Conservation (phyloP, 2,329 filamentous ascomycete species). For the Ceratocystiopsis minuta region DNA sequence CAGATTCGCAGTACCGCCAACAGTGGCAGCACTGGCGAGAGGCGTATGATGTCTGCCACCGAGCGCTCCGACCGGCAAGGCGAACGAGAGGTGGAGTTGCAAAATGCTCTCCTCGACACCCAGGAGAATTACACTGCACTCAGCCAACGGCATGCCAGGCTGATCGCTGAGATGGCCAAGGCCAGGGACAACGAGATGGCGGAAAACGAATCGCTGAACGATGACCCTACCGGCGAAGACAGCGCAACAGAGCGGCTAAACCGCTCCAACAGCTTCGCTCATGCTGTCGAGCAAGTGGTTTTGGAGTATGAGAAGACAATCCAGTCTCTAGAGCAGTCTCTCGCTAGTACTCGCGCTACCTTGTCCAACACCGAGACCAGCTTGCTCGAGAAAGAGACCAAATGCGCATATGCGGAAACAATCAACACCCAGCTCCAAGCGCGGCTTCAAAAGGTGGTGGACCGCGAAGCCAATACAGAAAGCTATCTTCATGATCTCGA, state of each 20-base stretch:
- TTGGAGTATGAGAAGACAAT: constrained; percentile 98
- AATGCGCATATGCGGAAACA: constrained; percentile 81
- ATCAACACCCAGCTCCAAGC: constrained; percentile 79
- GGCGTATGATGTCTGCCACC: constrained; percentile 35
- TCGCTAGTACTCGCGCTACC: constrained; percentile 72
- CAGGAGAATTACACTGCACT: constrained; percentile 91
- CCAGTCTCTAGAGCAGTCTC: constrained; percentile 74
- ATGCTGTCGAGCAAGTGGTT: constrained; percentile 89
- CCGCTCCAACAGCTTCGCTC: constrained; percentile 86
- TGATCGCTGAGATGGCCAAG: constrained; percentile 84
- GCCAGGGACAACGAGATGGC: constrained; percentile 52
- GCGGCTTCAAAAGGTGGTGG: constrained; percentile 80
- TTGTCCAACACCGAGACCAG: constrained; percentile 71
- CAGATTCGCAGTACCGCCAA: constrained; percentile 71
- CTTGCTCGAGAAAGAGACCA: constrained; percentile 82
- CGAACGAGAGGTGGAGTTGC: constrained; percentile 74
- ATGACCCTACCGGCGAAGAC: constrained; percentile 38
- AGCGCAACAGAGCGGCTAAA: constrained; percentile 75
- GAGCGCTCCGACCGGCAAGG: constrained; percentile 64
- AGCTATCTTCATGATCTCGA: constrained; percentile 86
- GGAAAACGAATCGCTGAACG: constrained; percentile 39
- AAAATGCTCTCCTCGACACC: constrained; percentile 79
- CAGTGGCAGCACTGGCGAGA: constrained; percentile 35
- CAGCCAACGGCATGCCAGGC: constrained; percentile 81
- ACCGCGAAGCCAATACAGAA: constrained; percentile 82